phyloP scores from a whole-genome alignment of 2,329 filamentous ascomycete species.

The Pseudogymnoascus sp. region DNA sequence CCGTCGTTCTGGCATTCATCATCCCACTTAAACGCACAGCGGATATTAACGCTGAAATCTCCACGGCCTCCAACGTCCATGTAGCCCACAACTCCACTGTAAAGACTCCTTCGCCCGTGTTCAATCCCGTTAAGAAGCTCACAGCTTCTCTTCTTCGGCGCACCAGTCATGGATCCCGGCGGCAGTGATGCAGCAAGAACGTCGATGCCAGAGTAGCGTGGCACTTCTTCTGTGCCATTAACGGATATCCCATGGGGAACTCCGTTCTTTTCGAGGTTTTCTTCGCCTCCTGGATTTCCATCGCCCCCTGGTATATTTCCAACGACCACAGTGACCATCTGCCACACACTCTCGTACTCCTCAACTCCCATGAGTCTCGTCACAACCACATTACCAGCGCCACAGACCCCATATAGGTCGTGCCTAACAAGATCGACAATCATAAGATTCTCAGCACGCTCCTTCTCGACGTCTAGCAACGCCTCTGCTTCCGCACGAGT shows the following conservation, averaged over 20 bases:
- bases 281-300: background rate
- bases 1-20: slow-evolving; percentile 39
- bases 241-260: slow-evolving; percentile 11
- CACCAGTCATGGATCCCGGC: slow-evolving; percentile 93
- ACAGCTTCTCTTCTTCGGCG: slow-evolving; percentile 88
- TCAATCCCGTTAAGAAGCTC: slow-evolving; percentile 71
- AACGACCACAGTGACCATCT: slow-evolving; percentile 83
- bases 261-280: background rate
- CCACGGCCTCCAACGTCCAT: slow-evolving; percentile 77
- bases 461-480: slow-evolving; percentile 74
- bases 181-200: slow-evolving; percentile 73
- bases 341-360: slow-evolving; percentile 84
- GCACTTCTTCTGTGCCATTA: slow-evolving; percentile 2
- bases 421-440: slow-evolving; percentile 95
- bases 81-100: slow-evolving; percentile 85
- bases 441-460: slow-evolving; percentile 95
- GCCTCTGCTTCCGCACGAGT: slow-evolving; percentile 65
- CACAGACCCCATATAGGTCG: slow-evolving; percentile 79
- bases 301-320: slow-evolving; percentile 45
- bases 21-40: slow-evolving; percentile 69
- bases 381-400: slow-evolving; percentile 64
- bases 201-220: slow-evolving; percentile 58
- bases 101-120: slow-evolving; percentile 59
- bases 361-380: slow-evolving; percentile 78
- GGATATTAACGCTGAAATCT: slow-evolving; percentile 87